phyloP scores from a whole-genome alignment of 495 filamentous ascomycete genomes.

The Sordaria brevicollis region DNA sequence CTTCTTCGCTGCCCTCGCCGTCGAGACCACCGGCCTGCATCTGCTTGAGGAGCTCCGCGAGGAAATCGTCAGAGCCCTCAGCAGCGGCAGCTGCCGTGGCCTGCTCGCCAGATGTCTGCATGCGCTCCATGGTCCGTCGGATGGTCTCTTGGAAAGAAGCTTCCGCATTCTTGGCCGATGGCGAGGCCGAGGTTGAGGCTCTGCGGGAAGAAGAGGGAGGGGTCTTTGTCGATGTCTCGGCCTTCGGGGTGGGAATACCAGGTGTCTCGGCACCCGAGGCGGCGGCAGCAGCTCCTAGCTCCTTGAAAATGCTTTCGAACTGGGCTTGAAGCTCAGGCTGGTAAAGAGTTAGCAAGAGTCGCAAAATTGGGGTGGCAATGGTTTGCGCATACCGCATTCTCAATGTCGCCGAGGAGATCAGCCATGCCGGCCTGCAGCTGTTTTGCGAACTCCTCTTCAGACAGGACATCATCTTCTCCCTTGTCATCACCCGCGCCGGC shows the following conservation, averaged over 20 bases:
- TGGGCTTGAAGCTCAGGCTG: constrained; percentile 75
- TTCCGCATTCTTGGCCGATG: constrained; percentile 20
- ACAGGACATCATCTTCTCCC: constrained; percentile 23
- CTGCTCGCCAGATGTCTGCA: constrained; percentile 75
- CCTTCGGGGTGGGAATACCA: constrained; percentile 4
- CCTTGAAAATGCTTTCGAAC: constrained; percentile 76
- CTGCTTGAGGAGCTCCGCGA: constrained; percentile 77
- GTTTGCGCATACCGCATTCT: constrained; percentile 39
- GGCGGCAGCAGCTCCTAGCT: constrained; percentile 47
- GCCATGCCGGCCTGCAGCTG: constrained; percentile 84
- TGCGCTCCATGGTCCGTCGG: constrained; percentile 80
- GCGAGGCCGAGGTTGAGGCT: constrained; percentile 4
- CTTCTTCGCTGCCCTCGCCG: constrained; percentile 64
- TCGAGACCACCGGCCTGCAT: constrained; percentile 50
- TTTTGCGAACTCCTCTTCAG: constrained; percentile 69
- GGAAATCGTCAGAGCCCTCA: constrained; percentile 63
- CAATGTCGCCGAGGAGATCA: constrained; percentile 60
- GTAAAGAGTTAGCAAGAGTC: constrained; percentile 1
- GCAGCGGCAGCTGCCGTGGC: constrained; percentile 69
- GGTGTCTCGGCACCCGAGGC: constrained; percentile 8
- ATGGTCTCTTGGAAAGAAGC: constrained; percentile 86
- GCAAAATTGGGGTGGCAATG: background rate
- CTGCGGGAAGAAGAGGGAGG: background rate
- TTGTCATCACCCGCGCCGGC: constrained; percentile 4
- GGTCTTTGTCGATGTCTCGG: background rate